phyloP scores from a whole-genome alignment of 768 basidiomycete species.

The Serendipita sp. region DNA sequence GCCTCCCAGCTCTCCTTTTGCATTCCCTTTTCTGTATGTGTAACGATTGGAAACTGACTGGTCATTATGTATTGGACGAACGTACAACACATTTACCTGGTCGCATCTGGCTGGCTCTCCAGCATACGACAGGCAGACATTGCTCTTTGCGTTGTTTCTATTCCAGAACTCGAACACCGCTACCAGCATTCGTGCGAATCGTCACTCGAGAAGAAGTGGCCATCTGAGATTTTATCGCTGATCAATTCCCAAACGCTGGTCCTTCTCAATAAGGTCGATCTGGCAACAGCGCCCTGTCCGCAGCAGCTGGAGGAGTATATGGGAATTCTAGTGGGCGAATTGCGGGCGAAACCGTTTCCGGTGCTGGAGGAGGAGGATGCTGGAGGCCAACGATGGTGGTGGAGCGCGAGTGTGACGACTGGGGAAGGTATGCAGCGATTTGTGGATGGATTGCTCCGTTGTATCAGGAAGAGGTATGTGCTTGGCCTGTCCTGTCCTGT shows the following conservation, averaged over 20 bases:
- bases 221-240: conserved; percentile 25
- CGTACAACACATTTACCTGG: no score
- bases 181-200: conserved; percentile 22
- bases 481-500: neutral
- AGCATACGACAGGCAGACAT: conserved; percentile 57
- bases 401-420: conserved; percentile 48
- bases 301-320: neutral
- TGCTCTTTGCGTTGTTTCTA: conserved; percentile 65
- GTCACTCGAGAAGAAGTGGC: conserved; percentile 15
- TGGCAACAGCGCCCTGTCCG: conserved; percentile 18
- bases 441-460: conserved; percentile 37
- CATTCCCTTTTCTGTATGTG: neutral
- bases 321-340: neutral
- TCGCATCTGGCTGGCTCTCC: neutral
- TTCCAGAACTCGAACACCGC: conserved; percentile 28
- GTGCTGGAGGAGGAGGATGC: neutral
- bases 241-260: conserved; percentile 45
- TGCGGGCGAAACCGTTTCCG: neutral
- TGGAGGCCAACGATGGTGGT: conserved; percentile 18
- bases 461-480: conserved; percentile 35
- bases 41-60: neutral
- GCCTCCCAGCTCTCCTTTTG: neutral
- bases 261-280: conserved; percentile 67
- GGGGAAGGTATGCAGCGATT: conserved; percentile 44
- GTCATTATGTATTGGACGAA: neutral